phyloP scores from a whole-genome alignment of 176 grass and related monocot species.

The maize (Zea mays) region Zm-B73-REFERENCE-NAM-5.0 NC_050102.1:171994001-171994500 shows the following conservation, averaged over 20 bases:
- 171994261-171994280: background rate
- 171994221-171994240: conserved; percentile 16
- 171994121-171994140: background rate
- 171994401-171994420: conserved; percentile 29
- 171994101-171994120: background rate
- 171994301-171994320: conserved; percentile 10
- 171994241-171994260: conserved; percentile 33
- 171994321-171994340: conserved; percentile 30
- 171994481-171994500: conserved; percentile 7
- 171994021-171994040: conserved; percentile 18
- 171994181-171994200: background rate
- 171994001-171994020: conserved; percentile 18
- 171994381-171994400: conserved; percentile 17
- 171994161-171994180: background rate
- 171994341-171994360: background rate
- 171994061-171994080: fast-evolving
- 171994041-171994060: conserved; percentile 27
- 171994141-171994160: fast-evolving
- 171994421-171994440: conserved; percentile 21
- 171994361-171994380: background rate
- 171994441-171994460: background rate
- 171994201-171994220: conserved; percentile 32
- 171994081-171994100: fast-evolving
- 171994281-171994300: background rate
- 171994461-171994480: background rate